A percentile compares a stretch with the other conserved stretches of the same genome.
Conservation (phyloP, 1,139 yeast genomes). For the Zygosaccharomyces sapae region DNA sequence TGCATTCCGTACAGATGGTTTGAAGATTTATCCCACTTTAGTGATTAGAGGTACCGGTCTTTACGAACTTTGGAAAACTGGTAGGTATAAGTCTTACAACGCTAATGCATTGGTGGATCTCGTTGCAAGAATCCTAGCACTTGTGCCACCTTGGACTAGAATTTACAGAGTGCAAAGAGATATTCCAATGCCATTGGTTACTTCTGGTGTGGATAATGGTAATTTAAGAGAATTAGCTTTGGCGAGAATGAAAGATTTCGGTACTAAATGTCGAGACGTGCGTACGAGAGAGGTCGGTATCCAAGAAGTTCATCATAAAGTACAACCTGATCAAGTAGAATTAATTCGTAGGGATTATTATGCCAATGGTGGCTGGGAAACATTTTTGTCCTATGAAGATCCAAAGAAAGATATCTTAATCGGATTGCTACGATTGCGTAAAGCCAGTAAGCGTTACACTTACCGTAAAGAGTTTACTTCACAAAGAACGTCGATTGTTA, state of each 20-base stretch:
- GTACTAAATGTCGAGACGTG: conserved; percentile 94
- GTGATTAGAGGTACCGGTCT: conserved; percentile 97
- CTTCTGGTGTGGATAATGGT: conserved; percentile 98
- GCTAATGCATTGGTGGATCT: conserved; percentile 92
- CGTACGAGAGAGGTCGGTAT: conserved; percentile 98
- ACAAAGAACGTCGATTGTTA: conserved; percentile 86
- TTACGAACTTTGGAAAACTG: conserved; percentile 96
- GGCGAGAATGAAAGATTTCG: conserved; percentile 97
- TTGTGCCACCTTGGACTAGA: conserved; percentile 99
- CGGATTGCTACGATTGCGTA: conserved; percentile 82
- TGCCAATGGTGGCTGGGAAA: conserved; percentile 99
- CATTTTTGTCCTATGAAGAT: conserved; percentile 92
- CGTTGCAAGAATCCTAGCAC: conserved; percentile 89
- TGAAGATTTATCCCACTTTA: conserved; percentile 90
- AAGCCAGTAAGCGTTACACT: conserved; percentile 84
- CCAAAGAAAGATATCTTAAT: conserved; percentile 94
- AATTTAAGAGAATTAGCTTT: conserved; percentile 90
- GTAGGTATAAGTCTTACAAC: conserved; percentile 87
- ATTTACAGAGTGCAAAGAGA: conserved; percentile 97
- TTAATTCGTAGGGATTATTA: conserved; percentile 90
- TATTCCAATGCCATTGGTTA: conserved; percentile 98
- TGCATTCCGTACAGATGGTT: conserved; percentile 93
- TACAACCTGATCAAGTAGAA: conserved; percentile 96
- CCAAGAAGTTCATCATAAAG: conserved; percentile 96
- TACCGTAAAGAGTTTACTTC: conserved; percentile 80